Conservation (phyloP, 257 asterid genomes). For the Solanum phureja region DNA sequence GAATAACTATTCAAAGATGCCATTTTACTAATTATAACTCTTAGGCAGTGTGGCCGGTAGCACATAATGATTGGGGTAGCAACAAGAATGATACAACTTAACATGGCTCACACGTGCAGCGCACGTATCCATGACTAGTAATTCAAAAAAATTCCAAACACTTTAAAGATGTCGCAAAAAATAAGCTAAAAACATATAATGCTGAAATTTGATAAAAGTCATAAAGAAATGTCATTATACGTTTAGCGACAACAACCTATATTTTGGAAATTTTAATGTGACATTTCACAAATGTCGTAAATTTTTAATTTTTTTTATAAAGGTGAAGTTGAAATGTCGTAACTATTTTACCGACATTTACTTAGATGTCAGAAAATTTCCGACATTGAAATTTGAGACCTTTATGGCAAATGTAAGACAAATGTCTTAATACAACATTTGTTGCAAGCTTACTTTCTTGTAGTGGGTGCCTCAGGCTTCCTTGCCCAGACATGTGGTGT, state of each 20-base stretch:
- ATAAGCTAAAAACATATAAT: not conserved
- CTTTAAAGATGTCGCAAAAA: not conserved
- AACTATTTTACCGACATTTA: not conserved
- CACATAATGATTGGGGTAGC: no score
- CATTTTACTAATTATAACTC: no score
- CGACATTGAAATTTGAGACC: not conserved
- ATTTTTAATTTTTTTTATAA: not conserved
- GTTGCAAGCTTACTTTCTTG: not conserved
- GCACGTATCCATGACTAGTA: no score
- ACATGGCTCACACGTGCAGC: no score
- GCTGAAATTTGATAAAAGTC: not conserved
- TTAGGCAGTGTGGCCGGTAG: no score
- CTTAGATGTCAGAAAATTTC: not conserved
- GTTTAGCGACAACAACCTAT: not conserved
- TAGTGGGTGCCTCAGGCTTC: constrained; percentile 62
- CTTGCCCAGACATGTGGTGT: constrained; percentile 91
- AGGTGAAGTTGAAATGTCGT: not conserved
- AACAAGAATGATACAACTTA: no score
- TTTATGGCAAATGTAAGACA: not conserved
- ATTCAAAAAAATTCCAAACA: not conserved
- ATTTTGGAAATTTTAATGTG: not conserved
- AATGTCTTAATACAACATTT: not conserved
- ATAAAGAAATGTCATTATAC: not conserved
- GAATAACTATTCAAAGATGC: no score
- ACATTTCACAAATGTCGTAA: not conserved